Evolutionary conservation across 2,329 filamentous ascomycete species (phyloP).

Genomic region (Ceratocystis variospora): DNA sequence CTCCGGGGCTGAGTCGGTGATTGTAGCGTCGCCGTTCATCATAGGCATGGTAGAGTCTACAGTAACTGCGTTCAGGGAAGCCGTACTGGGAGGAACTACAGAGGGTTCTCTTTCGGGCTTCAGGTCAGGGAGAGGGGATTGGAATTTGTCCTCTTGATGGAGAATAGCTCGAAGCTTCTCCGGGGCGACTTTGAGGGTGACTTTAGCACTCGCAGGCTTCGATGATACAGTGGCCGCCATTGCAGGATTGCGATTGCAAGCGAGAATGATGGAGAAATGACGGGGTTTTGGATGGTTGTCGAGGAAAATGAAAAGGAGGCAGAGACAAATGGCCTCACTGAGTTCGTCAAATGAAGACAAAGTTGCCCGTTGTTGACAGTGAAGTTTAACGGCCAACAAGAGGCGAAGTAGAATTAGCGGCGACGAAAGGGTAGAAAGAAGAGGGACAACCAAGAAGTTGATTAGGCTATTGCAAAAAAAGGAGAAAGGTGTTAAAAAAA

Average conservation of each 20-base stretch:
- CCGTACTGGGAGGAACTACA: no score
- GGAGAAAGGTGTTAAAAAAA: no score
- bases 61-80: background rate
- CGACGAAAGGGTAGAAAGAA: no score
- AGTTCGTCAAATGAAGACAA: background rate
- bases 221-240: conserved; percentile 17
- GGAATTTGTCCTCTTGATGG: conserved; percentile 29
- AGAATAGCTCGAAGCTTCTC: conserved; percentile 38
- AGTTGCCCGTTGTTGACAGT: background rate
- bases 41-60: conserved; percentile 23
- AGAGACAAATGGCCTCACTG: no score
- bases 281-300: no score
- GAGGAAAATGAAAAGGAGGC: no score
- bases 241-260: background rate
- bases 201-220: conserved; percentile 27
- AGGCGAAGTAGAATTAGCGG: background rate
- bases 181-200: conserved; percentile 41
- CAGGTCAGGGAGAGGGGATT: conserved; percentile 33
- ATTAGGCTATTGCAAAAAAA: no score
- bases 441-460: no score
- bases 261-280: no score
- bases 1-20: conserved; percentile 43
- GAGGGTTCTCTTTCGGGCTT: conserved; percentile 21
- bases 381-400: background rate
- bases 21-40: conserved; percentile 40